Evolutionary conservation across 2,329 filamentous ascomycete species (phyloP), one percentile per base, ranked within the genome.

Genomic region (Penicillium sp.): DNA sequence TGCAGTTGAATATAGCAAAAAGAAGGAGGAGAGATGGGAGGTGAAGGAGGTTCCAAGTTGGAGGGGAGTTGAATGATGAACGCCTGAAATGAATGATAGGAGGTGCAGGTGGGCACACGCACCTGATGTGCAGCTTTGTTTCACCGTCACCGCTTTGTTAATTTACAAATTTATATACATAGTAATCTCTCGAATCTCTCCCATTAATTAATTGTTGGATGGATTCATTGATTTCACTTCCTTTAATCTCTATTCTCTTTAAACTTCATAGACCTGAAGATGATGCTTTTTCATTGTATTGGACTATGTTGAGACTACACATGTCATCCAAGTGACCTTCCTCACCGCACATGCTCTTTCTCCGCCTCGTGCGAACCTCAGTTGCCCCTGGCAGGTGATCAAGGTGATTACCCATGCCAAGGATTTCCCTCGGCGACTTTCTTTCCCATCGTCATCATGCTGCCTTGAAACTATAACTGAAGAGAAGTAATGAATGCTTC

Each of bases 21-120:
- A 47, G 10, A 43, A 35, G 31, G 13, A 37, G n/a, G 53, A 55
- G 53, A 59, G 63, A 61, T 59, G 55, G 54, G 58, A 56, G 51
- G 50, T 53, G 50, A 59, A 47, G 33, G 35, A 42, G 53, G 59
- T 54, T 50, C 37, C 42, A 51, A 52, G 54, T 55, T 59, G 61
- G 62, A 64, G 65, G 63, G 62, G 61, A 65, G 58, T 50, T 60
- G 57, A 62, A 64, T 65, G 64, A 67, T 66, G 64, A 64, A 62
- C 52, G 65, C 65, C 65, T 67, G 65, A 67, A 67, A 67, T 67
- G 65, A 66, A 67, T 67, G 65, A 67, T 67, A 67, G 65, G 65
- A 67, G 65, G 65, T 67, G 59, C 62, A 66, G 65, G 65, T 54
- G 59, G 58, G 51, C 65, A 66, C 51, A 61, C 21, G 61, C 62